phyloP scores from a whole-genome alignment of 345 rosid genomes.

The Murraya koenigii region DNA sequence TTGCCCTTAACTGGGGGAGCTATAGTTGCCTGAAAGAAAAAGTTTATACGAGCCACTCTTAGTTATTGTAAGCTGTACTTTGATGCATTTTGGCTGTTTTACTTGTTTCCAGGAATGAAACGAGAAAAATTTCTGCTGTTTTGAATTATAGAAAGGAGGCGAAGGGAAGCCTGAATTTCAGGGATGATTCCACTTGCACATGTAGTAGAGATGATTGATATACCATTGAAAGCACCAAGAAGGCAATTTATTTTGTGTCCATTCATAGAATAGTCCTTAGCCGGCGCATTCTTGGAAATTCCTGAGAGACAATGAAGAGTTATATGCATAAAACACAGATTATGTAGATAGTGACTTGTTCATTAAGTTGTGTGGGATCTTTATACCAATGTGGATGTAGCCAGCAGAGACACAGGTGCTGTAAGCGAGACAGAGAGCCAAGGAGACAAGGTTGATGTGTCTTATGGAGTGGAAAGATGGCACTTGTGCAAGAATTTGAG shows the following conservation, averaged over 20 bases:
- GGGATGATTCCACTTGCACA: constrained; percentile 60
- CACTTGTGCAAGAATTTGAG: constrained; percentile 45
- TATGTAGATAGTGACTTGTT: neutral
- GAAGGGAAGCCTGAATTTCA: constrained; percentile 53
- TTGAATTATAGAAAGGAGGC: neutral
- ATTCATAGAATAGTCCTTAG: constrained; percentile 36
- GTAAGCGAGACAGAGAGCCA: constrained; percentile 46
- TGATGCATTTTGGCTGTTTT: neutral
- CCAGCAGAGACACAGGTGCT: constrained; percentile 39
- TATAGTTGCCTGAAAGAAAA: constrained; percentile 46
- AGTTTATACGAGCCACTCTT: neutral
- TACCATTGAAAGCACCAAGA: constrained; percentile 42
- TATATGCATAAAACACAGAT: neutral
- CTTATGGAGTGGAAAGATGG: constrained; percentile 70
- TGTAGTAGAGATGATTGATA: constrained; percentile 49
- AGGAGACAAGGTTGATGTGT: constrained; percentile 51
- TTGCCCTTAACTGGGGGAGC: constrained; percentile 61
- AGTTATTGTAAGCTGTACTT: neutral
- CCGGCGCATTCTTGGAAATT: constrained; percentile 39
- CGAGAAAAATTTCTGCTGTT: neutral
- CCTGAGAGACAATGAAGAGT: constrained; percentile 27
- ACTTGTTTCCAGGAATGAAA: neutral
- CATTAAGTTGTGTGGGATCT: neutral
- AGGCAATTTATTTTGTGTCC: constrained; percentile 31
- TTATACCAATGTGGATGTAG: constrained; percentile 40